phyloP scores from a whole-genome alignment of 2,329 filamentous ascomycete species.

The Ascomycota sp. region DNA sequence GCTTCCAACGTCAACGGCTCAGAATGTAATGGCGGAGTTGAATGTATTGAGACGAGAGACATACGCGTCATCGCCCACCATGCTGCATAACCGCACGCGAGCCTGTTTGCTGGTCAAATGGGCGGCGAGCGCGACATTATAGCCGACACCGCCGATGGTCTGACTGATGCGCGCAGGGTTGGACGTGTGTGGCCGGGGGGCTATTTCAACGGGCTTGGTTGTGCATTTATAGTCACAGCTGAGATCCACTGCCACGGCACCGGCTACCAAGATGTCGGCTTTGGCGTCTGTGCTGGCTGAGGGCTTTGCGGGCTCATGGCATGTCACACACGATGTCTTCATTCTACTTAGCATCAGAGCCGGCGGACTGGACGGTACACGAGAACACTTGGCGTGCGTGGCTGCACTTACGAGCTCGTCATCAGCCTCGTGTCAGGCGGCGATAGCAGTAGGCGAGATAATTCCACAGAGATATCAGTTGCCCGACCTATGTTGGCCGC shows the following conservation, averaged over 20 bases:
- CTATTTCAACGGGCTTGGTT: slow-evolving; percentile 8
- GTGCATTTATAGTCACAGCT: slow-evolving; percentile 49
- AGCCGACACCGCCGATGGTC: slow-evolving; percentile 74
- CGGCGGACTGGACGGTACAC: no score
- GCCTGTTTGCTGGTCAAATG: slow-evolving; percentile 40
- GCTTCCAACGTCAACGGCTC: no score
- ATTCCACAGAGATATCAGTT: slow-evolving; percentile 30
- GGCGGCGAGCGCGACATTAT: slow-evolving; percentile 75
- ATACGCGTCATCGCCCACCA: slow-evolving; percentile 60
- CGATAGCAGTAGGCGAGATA: slow-evolving; percentile 22
- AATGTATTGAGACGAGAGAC: slow-evolving; percentile 5
- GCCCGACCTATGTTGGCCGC: slow-evolving; percentile 32
- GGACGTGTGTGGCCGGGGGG: slow-evolving; percentile 51
- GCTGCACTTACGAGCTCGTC: slow-evolving; percentile 17
- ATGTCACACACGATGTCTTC: slow-evolving; percentile 6
- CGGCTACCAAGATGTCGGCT: slow-evolving; percentile 64
- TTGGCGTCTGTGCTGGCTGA: slow-evolving; percentile 4
- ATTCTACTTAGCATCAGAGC: slow-evolving; percentile 9
- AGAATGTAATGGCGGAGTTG: no score
- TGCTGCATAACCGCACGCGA: slow-evolving; percentile 55
- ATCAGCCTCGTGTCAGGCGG: slow-evolving; percentile 8
- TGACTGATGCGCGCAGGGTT: slow-evolving; percentile 69
- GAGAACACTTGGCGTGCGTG: slow-evolving; percentile 4
- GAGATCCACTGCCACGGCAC: slow-evolving; percentile 75
- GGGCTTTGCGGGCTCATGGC: not conserved